These are phyloP conservation scores for Fragilaria crotonensis DNA, from an alignment of 108 stramenopile species.

Conservation along the genomic window DNA sequence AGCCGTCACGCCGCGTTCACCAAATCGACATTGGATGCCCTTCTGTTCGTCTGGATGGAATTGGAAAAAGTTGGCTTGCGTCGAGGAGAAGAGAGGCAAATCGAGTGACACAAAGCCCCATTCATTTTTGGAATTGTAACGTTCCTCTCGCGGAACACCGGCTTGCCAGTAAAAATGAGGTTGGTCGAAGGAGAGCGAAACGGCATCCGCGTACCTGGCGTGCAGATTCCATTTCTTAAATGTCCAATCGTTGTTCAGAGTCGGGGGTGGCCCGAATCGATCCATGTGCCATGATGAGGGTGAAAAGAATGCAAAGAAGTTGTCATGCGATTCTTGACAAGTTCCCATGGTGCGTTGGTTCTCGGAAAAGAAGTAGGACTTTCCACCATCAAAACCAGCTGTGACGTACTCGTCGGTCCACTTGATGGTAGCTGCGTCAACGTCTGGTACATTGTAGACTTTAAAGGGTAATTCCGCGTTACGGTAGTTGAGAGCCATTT, in stretches of 20 bases:
- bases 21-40: slow-evolving; percentile 87
- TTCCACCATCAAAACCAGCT: neutral
- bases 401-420: slow-evolving; percentile 86
- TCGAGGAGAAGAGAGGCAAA: slow-evolving; percentile 61
- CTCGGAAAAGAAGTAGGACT: neutral
- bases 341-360: slow-evolving; percentile 31
- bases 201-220: slow-evolving; percentile 69
- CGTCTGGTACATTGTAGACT: slow-evolving; percentile 72
- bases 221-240: slow-evolving; percentile 67
- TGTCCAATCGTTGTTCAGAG: slow-evolving; percentile 54
- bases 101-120: slow-evolving; percentile 76
- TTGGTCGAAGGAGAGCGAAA: slow-evolving; percentile 32
- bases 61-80: slow-evolving; percentile 55
- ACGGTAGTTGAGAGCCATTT: slow-evolving; percentile 53
- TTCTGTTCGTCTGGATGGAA: slow-evolving; percentile 60
- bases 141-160: slow-evolving; percentile 56
- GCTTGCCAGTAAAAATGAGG: slow-evolving; percentile 80
- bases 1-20: slow-evolving; percentile 85
- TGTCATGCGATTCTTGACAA: slow-evolving; percentile 63
- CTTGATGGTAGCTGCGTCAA: slow-evolving; percentile 44
- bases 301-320: slow-evolving; percentile 79
- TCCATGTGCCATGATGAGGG: slow-evolving; percentile 41
- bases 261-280: slow-evolving; percentile 59
- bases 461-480: slow-evolving; percentile 79
- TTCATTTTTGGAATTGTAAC: slow-evolving; percentile 17